Percentiles rank a stretch among this genome's conserved stretches.
These are phyloP conservation scores for Epichloe aotearoae DNA, from an alignment of 2,329 filamentous ascomycete genomes.

Conservation along the genomic window DNA sequence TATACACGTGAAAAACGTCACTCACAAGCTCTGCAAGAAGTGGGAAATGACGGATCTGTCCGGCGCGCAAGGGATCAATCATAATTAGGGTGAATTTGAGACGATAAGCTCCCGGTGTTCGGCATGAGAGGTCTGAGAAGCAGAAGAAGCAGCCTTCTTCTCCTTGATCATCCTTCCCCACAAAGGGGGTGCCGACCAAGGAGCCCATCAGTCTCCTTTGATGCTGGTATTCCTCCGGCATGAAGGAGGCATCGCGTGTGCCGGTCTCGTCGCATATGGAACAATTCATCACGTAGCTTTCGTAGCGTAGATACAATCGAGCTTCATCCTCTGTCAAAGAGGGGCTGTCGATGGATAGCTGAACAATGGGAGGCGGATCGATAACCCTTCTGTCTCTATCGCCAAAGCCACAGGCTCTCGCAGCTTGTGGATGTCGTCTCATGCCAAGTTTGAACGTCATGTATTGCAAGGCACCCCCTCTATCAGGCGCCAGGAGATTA, in stretches of 20 bases:
- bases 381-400: conserved; percentile 72
- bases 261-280: conserved; percentile 61
- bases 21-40: conserved; percentile 43
- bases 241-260: conserved; percentile 52
- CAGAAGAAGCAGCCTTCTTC: conserved; percentile 73
- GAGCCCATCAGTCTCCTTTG: conserved; percentile 71
- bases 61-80: conserved; percentile 47
- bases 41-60: conserved; percentile 30
- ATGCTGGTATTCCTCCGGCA: conserved; percentile 58
- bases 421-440: conserved; percentile 66
- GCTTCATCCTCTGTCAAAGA: conserved; percentile 41
- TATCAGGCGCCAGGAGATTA: conserved; percentile 14
- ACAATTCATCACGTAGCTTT: conserved; percentile 61
- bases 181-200: conserved; percentile 62
- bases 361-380: conserved; percentile 71
- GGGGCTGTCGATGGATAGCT: conserved; percentile 52
- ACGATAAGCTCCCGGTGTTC: conserved; percentile 63
- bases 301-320: conserved; percentile 38
- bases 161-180: conserved; percentile 60
- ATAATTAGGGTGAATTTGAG: conserved; percentile 63
- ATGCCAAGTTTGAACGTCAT: conserved; percentile 30
- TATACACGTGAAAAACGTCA: conserved; percentile 66
- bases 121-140: conserved; percentile 70
- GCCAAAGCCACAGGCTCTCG: conserved; percentile 70
- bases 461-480: conserved; percentile 9